Conservation (phyloP, 345 rosid species). For the Brassica nigra region DNA sequence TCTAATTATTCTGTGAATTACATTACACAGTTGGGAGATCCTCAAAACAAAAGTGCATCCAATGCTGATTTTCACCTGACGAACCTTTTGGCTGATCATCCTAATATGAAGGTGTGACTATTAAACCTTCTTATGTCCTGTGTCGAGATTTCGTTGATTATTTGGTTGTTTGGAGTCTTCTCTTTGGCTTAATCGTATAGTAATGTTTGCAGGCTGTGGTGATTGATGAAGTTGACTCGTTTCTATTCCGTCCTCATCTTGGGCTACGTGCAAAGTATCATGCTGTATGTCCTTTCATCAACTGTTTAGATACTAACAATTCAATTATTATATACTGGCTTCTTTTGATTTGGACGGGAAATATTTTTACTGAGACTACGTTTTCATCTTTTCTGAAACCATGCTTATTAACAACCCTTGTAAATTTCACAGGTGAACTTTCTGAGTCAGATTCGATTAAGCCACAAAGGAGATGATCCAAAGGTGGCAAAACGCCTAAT, state of each 20-base stretch:
- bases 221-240: slow-evolving; percentile 87
- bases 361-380: background rate
- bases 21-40: slow-evolving; percentile 84
- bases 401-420: slow-evolving; percentile 11
- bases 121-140: slow-evolving; percentile 7
- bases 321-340: background rate
- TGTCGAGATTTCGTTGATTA: background rate
- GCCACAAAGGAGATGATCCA: slow-evolving; percentile 87
- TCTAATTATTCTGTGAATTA: slow-evolving; percentile 27
- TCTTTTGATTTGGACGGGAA: background rate
- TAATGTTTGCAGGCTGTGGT: slow-evolving; percentile 70
- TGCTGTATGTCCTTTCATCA: slow-evolving; percentile 59
- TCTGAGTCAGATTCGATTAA: slow-evolving; percentile 77
- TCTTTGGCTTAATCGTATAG: slow-evolving; percentile 8
- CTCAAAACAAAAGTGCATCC: slow-evolving; percentile 92
- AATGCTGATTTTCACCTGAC: slow-evolving; percentile 92
- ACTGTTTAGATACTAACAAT: background rate
- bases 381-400: background rate
- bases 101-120: slow-evolving; percentile 84
- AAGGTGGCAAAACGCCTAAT: slow-evolving; percentile 84
- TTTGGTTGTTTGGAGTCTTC: slow-evolving; percentile 10
- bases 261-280: slow-evolving; percentile 84
- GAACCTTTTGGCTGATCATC: slow-evolving; percentile 90
- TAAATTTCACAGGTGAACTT: slow-evolving; percentile 73
- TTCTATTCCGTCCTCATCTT: slow-evolving; percentile 91